These are phyloP conservation scores for Penicillium paxilli DNA, from an alignment of 495 filamentous ascomycete species.

Conservation along the genomic window DNA sequence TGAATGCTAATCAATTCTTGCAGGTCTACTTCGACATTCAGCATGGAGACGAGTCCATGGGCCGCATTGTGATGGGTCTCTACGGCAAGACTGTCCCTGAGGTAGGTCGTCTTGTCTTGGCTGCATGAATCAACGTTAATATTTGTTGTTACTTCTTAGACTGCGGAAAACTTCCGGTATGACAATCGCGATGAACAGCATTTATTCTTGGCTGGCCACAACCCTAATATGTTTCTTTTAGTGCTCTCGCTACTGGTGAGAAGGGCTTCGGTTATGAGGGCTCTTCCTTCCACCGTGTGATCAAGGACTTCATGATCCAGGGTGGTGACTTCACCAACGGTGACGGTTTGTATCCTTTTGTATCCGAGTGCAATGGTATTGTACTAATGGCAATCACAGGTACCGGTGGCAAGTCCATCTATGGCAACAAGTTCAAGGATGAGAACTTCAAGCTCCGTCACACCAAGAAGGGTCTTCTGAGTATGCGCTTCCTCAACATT, in stretches of 20 bases:
- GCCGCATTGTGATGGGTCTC: conserved; percentile 87
- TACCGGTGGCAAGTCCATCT: conserved; percentile 97
- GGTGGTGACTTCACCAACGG: conserved; percentile 97
- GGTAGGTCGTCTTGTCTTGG: conserved; percentile 39
- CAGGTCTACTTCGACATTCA: conserved; percentile 92
- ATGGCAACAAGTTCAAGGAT: conserved; percentile 90
- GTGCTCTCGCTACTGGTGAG: conserved; percentile 92
- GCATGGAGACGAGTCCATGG: conserved; percentile 83
- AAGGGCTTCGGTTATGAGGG: conserved; percentile 96
- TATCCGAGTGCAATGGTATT: not conserved
- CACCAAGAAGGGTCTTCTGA: conserved; percentile 63
- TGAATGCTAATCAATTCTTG: conserved; percentile 10
- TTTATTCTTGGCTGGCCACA: not conserved
- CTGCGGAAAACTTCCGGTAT: conserved; percentile 93
- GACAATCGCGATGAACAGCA: not conserved
- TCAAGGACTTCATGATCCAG: conserved; percentile 99
- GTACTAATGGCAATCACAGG: conserved; percentile 35
- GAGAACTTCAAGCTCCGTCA: conserved; percentile 99
- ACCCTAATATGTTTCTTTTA: conserved; percentile 29
- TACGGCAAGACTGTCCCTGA: conserved; percentile 98
- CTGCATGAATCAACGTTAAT: conserved; percentile 1
- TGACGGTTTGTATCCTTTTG: conserved; percentile 57
- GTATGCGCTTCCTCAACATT: conserved; percentile 30
- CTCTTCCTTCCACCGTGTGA: conserved; percentile 96
- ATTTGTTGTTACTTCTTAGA: conserved; percentile 44